phyloP scores from a whole-genome alignment of 2,329 filamentous ascomycete species.

The Kalmusia sp. region DNA sequence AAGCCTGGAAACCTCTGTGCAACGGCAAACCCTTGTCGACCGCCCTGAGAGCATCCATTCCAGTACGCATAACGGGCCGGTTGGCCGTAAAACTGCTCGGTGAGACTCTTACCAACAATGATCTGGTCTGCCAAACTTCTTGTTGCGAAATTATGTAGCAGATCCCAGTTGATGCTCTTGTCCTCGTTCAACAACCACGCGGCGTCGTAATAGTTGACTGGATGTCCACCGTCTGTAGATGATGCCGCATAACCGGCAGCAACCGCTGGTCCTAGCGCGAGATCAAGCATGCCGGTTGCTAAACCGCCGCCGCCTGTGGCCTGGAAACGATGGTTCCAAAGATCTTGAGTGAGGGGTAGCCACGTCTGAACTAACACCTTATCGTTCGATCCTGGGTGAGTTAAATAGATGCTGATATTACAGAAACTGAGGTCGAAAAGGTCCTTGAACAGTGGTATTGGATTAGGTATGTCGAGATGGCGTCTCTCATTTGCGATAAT shows the following conservation, averaged over 20 bases:
- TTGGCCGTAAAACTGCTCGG: constrained; percentile 37
- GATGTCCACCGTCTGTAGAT: constrained; percentile 31
- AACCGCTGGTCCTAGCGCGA: constrained; percentile 18
- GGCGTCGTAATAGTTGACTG: background rate
- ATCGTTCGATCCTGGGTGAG: constrained; percentile 26
- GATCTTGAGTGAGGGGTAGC: constrained; percentile 14
- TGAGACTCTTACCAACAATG: constrained; percentile 29
- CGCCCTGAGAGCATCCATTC: constrained; percentile 43
- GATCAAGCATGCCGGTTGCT: constrained; percentile 23
- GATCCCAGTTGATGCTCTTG: constrained; percentile 15
- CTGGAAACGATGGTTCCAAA: constrained; percentile 35
- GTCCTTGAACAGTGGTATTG: constrained; percentile 6
- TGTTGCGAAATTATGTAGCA: constrained; percentile 39
- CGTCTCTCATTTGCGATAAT: constrained; percentile 19
- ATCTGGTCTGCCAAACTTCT: constrained; percentile 35
- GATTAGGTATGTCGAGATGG: constrained; percentile 18
- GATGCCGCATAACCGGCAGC: constrained; percentile 30
- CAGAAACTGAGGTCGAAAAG: constrained; percentile 21
- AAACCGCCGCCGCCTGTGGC: constrained; percentile 33
- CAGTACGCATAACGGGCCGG: constrained; percentile 39
- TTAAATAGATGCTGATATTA: constrained; percentile 25
- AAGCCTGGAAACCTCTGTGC: constrained; percentile 40
- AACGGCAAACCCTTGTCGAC: constrained; percentile 38
- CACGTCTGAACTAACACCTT: constrained; percentile 20
- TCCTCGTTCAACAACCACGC: constrained; percentile 8